phyloP scores from a whole-genome alignment of 495 filamentous ascomycete genomes.

The Penicillium angulare region DNA sequence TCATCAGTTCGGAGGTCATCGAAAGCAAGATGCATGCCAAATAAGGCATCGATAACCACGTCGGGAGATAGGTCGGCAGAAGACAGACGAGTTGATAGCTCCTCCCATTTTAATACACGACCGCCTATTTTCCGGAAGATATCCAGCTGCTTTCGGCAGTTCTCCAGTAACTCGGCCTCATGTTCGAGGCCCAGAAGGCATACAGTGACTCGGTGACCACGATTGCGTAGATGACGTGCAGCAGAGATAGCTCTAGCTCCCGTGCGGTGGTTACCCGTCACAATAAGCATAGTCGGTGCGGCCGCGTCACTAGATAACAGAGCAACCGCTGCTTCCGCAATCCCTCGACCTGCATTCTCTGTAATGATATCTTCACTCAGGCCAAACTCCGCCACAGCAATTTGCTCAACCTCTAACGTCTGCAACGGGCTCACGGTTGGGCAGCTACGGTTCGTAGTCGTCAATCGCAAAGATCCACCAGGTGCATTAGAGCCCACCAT shows the following conservation, averaged over 20 bases:
- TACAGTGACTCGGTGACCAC: slow-evolving; percentile 72
- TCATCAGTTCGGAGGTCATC: slow-evolving; percentile 80
- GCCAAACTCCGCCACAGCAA: slow-evolving; percentile 78
- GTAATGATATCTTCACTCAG: slow-evolving; percentile 86
- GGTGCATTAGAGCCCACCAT: slow-evolving; percentile 33
- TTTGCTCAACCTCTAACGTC: slow-evolving; percentile 87
- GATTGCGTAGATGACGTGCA: slow-evolving; percentile 80
- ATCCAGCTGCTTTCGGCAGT: slow-evolving; percentile 69
- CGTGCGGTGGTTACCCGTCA: slow-evolving; percentile 85
- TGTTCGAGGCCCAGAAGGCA: slow-evolving; percentile 80
- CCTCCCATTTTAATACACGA: slow-evolving; percentile 58
- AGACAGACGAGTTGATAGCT: slow-evolving; percentile 51
- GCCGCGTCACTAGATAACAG: slow-evolving; percentile 45
- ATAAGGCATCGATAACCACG: slow-evolving; percentile 82
- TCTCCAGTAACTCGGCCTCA: slow-evolving; percentile 70
- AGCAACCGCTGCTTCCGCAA: slow-evolving; percentile 77
- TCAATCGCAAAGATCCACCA: slow-evolving; percentile 43
- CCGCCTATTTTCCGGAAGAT: slow-evolving; percentile 78
- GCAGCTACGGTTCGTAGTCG: slow-evolving; percentile 67
- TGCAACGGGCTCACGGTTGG: slow-evolving; percentile 80
- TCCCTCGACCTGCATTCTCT: slow-evolving; percentile 84
- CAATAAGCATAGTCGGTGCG: slow-evolving; percentile 68
- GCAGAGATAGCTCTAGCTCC: slow-evolving; percentile 83
- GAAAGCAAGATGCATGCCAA: slow-evolving; percentile 79
- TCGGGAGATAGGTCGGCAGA: slow-evolving; percentile 62